Conservation (phyloP, 805 yeast genomes). For the Myxozyma lipomycoides region DNA sequence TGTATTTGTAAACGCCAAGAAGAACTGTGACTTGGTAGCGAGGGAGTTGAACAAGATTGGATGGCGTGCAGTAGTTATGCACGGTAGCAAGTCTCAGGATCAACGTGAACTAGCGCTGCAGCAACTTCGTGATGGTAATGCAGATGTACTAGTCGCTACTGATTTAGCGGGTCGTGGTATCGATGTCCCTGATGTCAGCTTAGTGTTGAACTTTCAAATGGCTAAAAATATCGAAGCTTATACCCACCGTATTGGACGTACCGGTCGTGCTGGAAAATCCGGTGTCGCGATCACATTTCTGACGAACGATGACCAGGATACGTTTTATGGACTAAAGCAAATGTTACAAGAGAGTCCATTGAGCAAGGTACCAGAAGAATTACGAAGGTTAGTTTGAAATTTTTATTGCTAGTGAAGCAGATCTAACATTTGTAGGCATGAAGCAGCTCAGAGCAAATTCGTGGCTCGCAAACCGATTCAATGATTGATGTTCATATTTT, state of each 20-base stretch:
- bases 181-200: conserved; percentile 79
- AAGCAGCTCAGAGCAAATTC: conserved; percentile 13
- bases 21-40: conserved; percentile 64
- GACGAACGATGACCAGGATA: conserved; percentile 51
- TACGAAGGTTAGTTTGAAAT: conserved; percentile 28
- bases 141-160: conserved; percentile 75
- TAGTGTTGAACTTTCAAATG: conserved; percentile 87
- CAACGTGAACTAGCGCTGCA: conserved; percentile 75
- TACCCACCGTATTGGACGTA: conserved; percentile 90
- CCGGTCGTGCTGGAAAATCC: conserved; percentile 86
- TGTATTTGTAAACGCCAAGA: conserved; percentile 74
- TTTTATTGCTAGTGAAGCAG: not conserved
- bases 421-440: conserved; percentile 6
- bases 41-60: conserved; percentile 47
- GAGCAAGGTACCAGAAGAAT: conserved; percentile 44
- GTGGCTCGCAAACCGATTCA: conserved; percentile 11
- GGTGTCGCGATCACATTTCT: conserved; percentile 78
- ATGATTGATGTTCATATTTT: not conserved
- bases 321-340: conserved; percentile 48
- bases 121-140: conserved; percentile 52
- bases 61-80: conserved; percentile 58
- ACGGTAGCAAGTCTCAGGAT: conserved; percentile 83
- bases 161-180: conserved; percentile 96
- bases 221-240: conserved; percentile 72
- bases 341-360: conserved; percentile 45